Evolutionary conservation across 345 rosid species (phyloP).

Genomic region (Turnera subulata): DNA sequence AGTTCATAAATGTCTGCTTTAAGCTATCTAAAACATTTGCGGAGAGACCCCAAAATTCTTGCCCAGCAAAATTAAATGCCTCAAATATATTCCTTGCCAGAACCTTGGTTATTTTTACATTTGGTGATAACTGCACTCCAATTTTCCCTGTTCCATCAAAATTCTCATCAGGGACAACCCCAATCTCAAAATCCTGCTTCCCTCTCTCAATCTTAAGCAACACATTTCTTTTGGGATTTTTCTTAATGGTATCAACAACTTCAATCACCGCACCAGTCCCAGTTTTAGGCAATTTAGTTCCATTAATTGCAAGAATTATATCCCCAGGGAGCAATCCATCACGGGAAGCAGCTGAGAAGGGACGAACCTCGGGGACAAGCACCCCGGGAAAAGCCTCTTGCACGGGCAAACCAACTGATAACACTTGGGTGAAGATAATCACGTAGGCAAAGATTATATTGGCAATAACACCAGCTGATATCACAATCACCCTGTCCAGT

Average conservation of each 20-base stretch:
- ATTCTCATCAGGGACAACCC: slow-evolving; percentile 74
- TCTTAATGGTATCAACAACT: slow-evolving; percentile 65
- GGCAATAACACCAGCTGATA: slow-evolving; percentile 91
- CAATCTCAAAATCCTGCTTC: slow-evolving; percentile 44
- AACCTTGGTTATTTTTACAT: slow-evolving; percentile 61
- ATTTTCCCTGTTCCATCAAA: slow-evolving; percentile 82
- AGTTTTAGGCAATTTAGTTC: slow-evolving; percentile 43
- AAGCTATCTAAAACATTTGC: slow-evolving; percentile 74
- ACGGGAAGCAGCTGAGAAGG: slow-evolving; percentile 87
- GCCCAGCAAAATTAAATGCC: slow-evolving; percentile 56
- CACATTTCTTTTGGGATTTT: slow-evolving; percentile 57
- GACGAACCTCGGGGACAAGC: slow-evolving; percentile 74
- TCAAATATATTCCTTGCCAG: slow-evolving; percentile 52
- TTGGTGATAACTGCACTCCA: slow-evolving; percentile 85
- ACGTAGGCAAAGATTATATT: slow-evolving; percentile 77
- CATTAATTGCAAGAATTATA: slow-evolving; percentile 64
- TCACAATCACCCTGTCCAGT: slow-evolving; percentile 69
- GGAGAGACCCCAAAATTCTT: slow-evolving; percentile 69
- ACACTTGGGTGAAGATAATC: slow-evolving; percentile 73
- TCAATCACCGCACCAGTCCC: slow-evolving; percentile 62
- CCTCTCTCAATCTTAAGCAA: slow-evolving; percentile 61
- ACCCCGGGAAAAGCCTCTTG: slow-evolving; percentile 95
- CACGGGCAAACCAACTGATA: slow-evolving; percentile 85
- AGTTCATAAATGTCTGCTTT: slow-evolving; percentile 75
- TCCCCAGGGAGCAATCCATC: slow-evolving; percentile 89